Base-by-base conservation (phyloP, 2,329 filamentous ascomycete species). In the Scedosporium boydii region DNA sequence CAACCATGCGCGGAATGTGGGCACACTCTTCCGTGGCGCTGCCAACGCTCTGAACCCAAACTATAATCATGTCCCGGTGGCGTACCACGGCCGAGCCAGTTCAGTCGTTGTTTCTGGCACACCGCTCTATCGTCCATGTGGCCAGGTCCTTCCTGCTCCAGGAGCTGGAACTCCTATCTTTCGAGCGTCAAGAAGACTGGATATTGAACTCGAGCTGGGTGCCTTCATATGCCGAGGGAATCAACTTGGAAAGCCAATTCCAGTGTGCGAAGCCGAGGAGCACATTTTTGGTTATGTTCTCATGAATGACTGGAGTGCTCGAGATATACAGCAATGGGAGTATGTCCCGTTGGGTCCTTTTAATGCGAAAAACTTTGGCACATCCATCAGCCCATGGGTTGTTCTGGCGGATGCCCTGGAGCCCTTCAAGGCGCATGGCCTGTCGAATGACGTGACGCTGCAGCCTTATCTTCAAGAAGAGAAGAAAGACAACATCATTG, bases 11-110 rank as follows among this genome's bases (percentile, higher is more conserved):
- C 12, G 2, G 7, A 60, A 10, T 14, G 58, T 60, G 12, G 44
- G 58, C 90, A 90, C 1, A 1, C 79, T 93, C 23, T 91, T 93
- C 75, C 84, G 90, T 41, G 89, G 88, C 0, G 82, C 87, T 0
- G 81, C 82, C 16, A 90, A 91, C 67, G 89, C 89, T 0, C 77
- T 95, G 18, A 86, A 90, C 69, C 85, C 86, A 26, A 91, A 91
- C 71, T 91, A 91, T 72, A 87, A 82, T 67, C 86, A 90, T 67
- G 76, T 91, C 1, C 88, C 88, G 0, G 86, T 91, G 1, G 88
- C 83, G 4, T 91, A 92, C 67, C 88, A 91, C 70, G 87, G 88
- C 1, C 82, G 88, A 62, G 86, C 88, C 3, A 88, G 85, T 1
- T 88, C 85, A 2, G 80, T 91, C 4, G 85, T 90, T 0, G 77